Conservation (phyloP, 2,329 filamentous ascomycete species). For the Pyrenochaeta sp. region DNA sequence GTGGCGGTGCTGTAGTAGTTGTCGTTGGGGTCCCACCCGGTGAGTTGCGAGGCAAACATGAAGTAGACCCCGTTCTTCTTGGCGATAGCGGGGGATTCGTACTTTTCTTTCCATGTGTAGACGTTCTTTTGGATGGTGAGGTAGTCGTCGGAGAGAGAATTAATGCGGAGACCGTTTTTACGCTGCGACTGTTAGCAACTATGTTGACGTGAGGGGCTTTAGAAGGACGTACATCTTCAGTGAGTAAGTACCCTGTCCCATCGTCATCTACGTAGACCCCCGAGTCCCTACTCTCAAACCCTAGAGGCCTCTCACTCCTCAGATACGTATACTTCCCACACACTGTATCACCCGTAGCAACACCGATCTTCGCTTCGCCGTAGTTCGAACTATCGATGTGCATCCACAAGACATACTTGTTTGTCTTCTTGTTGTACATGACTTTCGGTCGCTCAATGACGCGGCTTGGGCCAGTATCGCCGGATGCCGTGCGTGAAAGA, state of each 20-base stretch:
- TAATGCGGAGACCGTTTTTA: conserved; percentile 65
- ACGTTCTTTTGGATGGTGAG: conserved; percentile 59
- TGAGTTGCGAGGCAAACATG: conserved; percentile 66
- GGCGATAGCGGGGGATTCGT: conserved; percentile 70
- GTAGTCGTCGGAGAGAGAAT: conserved; percentile 66
- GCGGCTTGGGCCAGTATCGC: conserved; percentile 67
- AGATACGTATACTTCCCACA: conserved; percentile 68
- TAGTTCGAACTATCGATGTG: conserved; percentile 72
- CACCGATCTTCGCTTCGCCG: conserved; percentile 69
- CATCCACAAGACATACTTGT: conserved; percentile 73
- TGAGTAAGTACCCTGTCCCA: conserved; percentile 68
- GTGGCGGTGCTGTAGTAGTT: conserved; percentile 70
- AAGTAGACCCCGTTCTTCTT: conserved; percentile 69
- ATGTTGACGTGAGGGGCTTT: not conserved
- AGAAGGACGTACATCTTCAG: conserved; percentile 63
- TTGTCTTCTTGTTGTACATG: conserved; percentile 70
- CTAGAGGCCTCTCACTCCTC: conserved; percentile 58
- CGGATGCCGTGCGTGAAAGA: conserved; percentile 61
- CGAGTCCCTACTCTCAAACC: conserved; percentile 65
- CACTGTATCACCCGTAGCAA: conserved; percentile 66
- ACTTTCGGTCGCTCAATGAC: conserved; percentile 75
- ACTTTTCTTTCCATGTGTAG: conserved; percentile 63
- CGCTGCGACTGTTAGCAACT: conserved; percentile 52
- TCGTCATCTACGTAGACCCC: conserved; percentile 70
- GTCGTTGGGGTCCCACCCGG: conserved; percentile 67